Conservation (phyloP, 2,329 filamentous ascomycete genomes). For the Claviceps digitariae region DNA sequence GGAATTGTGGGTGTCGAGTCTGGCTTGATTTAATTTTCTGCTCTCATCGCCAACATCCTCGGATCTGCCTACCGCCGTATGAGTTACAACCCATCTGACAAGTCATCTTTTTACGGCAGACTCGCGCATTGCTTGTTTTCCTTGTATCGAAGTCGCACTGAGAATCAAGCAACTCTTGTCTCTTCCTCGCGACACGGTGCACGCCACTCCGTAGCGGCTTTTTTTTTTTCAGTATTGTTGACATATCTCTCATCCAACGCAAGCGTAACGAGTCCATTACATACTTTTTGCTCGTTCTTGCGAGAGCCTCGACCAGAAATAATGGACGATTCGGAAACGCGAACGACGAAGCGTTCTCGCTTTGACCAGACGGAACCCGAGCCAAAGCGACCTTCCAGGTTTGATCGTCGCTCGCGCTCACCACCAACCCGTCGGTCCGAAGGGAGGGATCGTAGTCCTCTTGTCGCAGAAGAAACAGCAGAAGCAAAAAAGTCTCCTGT, state of each 20-base stretch:
- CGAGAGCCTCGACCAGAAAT: neutral
- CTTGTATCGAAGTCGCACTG: neutral
- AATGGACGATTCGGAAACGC: slow-evolving; percentile 66
- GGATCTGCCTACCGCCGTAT: neutral
- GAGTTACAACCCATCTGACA: neutral
- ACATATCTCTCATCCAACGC: neutral
- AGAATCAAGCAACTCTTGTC: neutral
- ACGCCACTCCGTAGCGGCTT: neutral
- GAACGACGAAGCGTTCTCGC: slow-evolving; percentile 68
- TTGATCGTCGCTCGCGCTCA: slow-evolving; percentile 84
- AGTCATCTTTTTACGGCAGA: neutral
- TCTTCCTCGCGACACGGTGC: neutral
- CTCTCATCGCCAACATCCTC: neutral
- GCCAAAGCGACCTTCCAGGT: slow-evolving; percentile 62
- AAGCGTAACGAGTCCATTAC: neutral
- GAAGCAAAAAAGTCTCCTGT: slow-evolving; percentile 35
- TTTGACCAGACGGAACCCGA: slow-evolving; percentile 88
- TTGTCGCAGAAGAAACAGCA: slow-evolving; percentile 32
- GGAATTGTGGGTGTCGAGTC: neutral
- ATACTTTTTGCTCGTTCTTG: neutral
- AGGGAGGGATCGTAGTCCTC: slow-evolving; percentile 68
- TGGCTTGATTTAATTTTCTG: neutral
- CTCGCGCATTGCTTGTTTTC: neutral
- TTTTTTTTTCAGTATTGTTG: neutral
- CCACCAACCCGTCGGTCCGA: slow-evolving; percentile 57